phyloP scores from a whole-genome alignment of 1,139 yeast species.

The Wickerhamomyces sp. region DNA sequence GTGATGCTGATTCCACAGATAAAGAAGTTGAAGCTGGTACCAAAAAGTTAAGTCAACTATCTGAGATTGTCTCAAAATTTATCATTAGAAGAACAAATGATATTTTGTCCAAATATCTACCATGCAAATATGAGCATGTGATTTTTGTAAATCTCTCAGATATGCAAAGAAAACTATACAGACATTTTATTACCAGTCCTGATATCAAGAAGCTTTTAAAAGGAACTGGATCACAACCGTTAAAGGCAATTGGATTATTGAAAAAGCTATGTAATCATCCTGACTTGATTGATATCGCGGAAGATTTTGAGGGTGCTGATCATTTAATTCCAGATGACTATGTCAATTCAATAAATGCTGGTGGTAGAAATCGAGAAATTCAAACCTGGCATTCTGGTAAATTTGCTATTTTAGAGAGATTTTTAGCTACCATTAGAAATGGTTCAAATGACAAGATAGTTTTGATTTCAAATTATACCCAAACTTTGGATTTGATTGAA shows the following conservation, averaged over 20 bases:
- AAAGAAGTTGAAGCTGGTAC: slow-evolving; percentile 73
- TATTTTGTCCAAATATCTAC: slow-evolving; percentile 85
- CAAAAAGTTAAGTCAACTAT: slow-evolving; percentile 61
- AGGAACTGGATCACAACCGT: slow-evolving; percentile 77
- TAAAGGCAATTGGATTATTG: slow-evolving; percentile 83
- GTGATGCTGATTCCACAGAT: slow-evolving; percentile 90
- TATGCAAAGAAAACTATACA: slow-evolving; percentile 67
- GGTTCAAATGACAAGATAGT: slow-evolving; percentile 95
- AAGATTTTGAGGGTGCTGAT: slow-evolving; percentile 69
- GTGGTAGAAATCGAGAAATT: slow-evolving; percentile 59
- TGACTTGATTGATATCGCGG: slow-evolving; percentile 70
- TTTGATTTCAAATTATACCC: slow-evolving; percentile 89
- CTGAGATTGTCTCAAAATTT: slow-evolving; percentile 77
- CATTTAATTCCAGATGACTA: slow-evolving; percentile 73
- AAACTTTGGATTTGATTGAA: slow-evolving; percentile 87
- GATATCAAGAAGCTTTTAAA: slow-evolving; percentile 67
- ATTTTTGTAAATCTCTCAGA: slow-evolving; percentile 83
- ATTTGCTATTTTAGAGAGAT: slow-evolving; percentile 57
- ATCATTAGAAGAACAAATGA: slow-evolving; percentile 96
- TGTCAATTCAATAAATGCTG: slow-evolving; percentile 34
- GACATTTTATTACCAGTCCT: slow-evolving; percentile 75
- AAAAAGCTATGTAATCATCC: slow-evolving; percentile 95
- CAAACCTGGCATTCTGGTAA: slow-evolving; percentile 55
- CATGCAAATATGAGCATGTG: slow-evolving; percentile 94
- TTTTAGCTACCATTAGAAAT: slow-evolving; percentile 65